These are phyloP conservation scores for Medicago ruthenica DNA, from an alignment of 306 rosid species.

Conservation along the genomic window DNA sequence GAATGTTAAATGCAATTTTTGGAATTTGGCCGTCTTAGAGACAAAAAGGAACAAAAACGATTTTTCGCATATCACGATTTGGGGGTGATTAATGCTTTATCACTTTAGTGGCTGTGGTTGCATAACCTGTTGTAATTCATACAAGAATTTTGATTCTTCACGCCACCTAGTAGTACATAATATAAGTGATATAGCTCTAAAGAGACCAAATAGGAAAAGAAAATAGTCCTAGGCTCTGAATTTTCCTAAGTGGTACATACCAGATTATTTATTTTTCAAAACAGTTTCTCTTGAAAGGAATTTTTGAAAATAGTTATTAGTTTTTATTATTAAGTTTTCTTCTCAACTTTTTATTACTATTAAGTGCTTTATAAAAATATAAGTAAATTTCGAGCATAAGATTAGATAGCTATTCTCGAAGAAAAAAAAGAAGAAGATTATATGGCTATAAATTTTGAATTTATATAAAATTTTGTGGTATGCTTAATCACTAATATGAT, in stretches of 20 bases:
- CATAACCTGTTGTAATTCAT: conserved; percentile 2
- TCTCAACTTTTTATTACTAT: too few species aligned
- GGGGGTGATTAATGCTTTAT: conserved; percentile 10
- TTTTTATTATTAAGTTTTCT: too few species aligned
- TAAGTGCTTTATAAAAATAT: too few species aligned
- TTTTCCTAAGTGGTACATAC: background rate
- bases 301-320: too few species aligned
- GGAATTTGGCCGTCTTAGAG: background rate
- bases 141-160: conserved; percentile 20
- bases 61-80: conserved; percentile 23
- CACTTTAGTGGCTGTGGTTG: conserved; percentile 20
- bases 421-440: too few species aligned
- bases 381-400: too few species aligned
- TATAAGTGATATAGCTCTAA: conserved; percentile 11
- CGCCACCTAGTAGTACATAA: background rate
- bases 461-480: too few species aligned
- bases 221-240: conserved; percentile 24
- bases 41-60: background rate
- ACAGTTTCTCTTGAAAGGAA: too few species aligned
- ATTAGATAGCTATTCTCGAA: too few species aligned
- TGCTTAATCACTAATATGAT: too few species aligned
- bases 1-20: background rate
- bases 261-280: background rate
- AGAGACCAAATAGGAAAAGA: conserved; percentile 20
- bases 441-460: too few species aligned